phyloP scores from a whole-genome alignment of 2,329 filamentous ascomycete genomes.

The Calycina marina region DNA sequence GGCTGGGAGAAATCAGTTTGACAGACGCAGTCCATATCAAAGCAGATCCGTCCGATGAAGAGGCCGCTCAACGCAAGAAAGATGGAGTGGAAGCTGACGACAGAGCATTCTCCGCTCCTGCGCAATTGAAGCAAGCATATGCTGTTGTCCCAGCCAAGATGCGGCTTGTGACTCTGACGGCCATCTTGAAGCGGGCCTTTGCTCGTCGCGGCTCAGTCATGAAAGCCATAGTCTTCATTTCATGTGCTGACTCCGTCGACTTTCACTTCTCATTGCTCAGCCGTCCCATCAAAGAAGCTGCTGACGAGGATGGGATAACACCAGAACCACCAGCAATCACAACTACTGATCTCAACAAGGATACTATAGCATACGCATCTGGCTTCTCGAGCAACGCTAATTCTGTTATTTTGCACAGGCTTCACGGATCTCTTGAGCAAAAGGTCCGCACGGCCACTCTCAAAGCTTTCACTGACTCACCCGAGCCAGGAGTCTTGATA shows the following conservation, averaged over 20 bases:
- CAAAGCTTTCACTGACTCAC: constrained; percentile 59
- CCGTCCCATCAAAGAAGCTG: constrained; percentile 12
- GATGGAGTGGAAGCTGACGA: constrained; percentile 29
- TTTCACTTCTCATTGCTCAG: constrained; percentile 83
- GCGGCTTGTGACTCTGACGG: constrained; percentile 73
- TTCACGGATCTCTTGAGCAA: constrained; percentile 87
- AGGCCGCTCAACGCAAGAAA: constrained; percentile 36
- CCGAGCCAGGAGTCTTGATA: constrained; percentile 66
- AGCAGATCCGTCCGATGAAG: constrained; percentile 36
- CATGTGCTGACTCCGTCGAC: constrained; percentile 91
- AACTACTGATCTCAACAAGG: constrained; percentile 28
- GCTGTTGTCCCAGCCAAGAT: constrained; percentile 79
- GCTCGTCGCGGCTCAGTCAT: constrained; percentile 79
- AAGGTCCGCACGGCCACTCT: constrained; percentile 77
- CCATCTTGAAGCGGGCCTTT: constrained; percentile 75
- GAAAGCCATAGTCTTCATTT: constrained; percentile 95
- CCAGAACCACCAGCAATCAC: constrained; percentile 19
- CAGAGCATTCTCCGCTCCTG: constrained; percentile 61
- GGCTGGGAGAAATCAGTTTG: constrained; percentile 84
- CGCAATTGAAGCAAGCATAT: constrained; percentile 88
- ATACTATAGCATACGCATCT: constrained; percentile 53
- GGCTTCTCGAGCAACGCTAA: constrained; percentile 66
- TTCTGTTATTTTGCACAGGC: constrained; percentile 64
- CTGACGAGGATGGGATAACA: constrained; percentile 24
- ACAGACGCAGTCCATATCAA: constrained; percentile 84